A percentile compares a stretch with the other conserved stretches of the same genome.
Conservation (phyloP, 1,284 basidiomycete species). For the Erythrobasidium hasegawianum region DNA sequence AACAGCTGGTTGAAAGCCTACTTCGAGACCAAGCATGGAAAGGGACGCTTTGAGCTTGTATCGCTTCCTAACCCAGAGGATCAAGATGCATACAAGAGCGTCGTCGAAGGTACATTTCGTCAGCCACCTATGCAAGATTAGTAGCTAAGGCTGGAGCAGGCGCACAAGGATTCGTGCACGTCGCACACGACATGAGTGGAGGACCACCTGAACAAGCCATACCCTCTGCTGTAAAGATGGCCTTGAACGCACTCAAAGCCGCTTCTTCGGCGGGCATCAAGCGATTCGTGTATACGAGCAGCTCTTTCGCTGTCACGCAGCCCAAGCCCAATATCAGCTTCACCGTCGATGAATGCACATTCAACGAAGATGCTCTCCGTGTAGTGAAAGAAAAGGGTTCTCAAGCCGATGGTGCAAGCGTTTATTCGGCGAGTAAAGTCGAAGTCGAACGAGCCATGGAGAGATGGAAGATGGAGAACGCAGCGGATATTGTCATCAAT, state of each 20-base stretch:
- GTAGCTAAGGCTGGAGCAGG: constrained; percentile 6
- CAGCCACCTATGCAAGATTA: not conserved
- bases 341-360: constrained; percentile 2
- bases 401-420: not conserved
- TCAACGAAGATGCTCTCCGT: constrained; percentile 23
- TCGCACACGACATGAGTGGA: constrained; percentile 34
- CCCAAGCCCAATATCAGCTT: constrained; percentile 13
- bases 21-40: constrained; percentile 20
- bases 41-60: constrained; percentile 24
- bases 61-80: constrained; percentile 20
- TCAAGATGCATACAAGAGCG: constrained; percentile 25
- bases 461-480: constrained; percentile 32
- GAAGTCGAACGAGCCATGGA: constrained; percentile 34
- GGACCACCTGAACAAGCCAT: constrained; percentile 26
- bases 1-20: constrained; percentile 30
- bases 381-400: not conserved
- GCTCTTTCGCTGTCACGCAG: constrained; percentile 18
- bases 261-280: constrained; percentile 12
- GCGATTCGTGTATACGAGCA: constrained; percentile 35
- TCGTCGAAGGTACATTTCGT: constrained; percentile 33
- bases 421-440: constrained; percentile 35
- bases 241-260: constrained; percentile 26
- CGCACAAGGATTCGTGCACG: constrained; percentile 29
- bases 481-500: constrained; percentile 34
- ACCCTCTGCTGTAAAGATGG: constrained; percentile 16